phyloP scores from a whole-genome alignment of 139 green algal genomes.

The Coelastrella sp. region DNA sequence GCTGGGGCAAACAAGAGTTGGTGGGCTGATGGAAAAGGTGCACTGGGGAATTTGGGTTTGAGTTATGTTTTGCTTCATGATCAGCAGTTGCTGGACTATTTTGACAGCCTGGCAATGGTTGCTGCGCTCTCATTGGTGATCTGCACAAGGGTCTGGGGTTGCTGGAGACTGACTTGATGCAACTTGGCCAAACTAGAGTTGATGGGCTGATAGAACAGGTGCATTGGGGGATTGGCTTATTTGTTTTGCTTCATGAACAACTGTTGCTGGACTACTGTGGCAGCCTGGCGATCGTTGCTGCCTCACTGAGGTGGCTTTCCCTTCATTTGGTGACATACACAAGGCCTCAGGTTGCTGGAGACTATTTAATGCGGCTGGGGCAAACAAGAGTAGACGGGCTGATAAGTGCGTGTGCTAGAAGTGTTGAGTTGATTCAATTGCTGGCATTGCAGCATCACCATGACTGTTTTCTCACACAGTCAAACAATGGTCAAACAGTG shows the following conservation, averaged over 20 bases:
- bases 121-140: not conserved
- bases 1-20: not conserved
- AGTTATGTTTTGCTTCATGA: not conserved
- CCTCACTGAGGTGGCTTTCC: not conserved
- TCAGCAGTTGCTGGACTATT: too few relatives aligned
- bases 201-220: conserved; percentile 34
- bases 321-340: conserved; percentile 11
- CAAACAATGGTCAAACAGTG: too few relatives aligned
- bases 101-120: not conserved
- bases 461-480: too few relatives aligned
- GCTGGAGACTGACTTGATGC: not conserved
- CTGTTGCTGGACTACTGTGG: not conserved
- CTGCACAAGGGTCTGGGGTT: not conserved
- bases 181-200: conserved; percentile 2
- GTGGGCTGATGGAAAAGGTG: conserved; percentile 16
- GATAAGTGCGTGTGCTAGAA: not conserved
- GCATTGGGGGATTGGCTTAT: not conserved
- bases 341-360: not conserved
- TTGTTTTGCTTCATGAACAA: not conserved
- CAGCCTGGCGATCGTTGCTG: too few relatives aligned
- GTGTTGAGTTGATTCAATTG: too few relatives aligned
- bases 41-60: not conserved
- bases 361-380: not conserved
- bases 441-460: too few relatives aligned
- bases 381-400: not conserved